Base-by-base conservation (phyloP, 495 filamentous ascomycete genomes). In the Cairneyella variabilis region DNA sequence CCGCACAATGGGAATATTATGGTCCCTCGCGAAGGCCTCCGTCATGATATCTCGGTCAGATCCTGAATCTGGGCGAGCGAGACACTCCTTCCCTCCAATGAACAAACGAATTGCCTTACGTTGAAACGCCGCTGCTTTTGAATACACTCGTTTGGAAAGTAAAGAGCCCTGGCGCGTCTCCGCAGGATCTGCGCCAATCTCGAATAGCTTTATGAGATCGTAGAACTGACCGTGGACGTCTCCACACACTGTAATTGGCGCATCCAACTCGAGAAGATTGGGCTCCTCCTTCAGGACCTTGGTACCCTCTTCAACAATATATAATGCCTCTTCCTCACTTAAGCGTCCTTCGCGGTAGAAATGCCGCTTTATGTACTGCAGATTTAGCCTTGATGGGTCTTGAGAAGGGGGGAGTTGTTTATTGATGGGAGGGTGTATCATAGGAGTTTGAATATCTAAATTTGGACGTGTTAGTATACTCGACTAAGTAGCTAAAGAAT, bases 141-240 rank as follows among this genome's bases (percentile, higher is more conserved):
- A 30, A n/a, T 17, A n/a, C 36, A 2, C 7, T 16, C 8, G 8
- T n/a, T 7, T 38, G 14, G 30, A 14, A 14, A 34, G 14, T 7
- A 14, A 7, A 7, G 30, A 34, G 7, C n/a, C n/a, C n/a, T n/a
- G n/a, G n/a, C 93, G 72, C 22, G 93, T 98, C 65, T 97, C 93
- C 39, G 91, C 85, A 22, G 93, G 93, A 66, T 98, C 95, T 53
- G 93, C 93, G 58, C 93, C 93, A 43, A 98, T 93, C 68, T 98
- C 93, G 69, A 98, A 98, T 20, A 98, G 79, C 76, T 98, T 98
- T 93, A 98, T 98, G 67, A 98, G 71, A 72, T 98, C 93, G 64
- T 95, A 97, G 70, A 96, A 98, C 72, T 98, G 93, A 50, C 93
- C 93, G 70, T 98, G 93, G 48, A 98, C 91, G 65, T 98, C 93